Conservation (phyloP, 345 rosid genomes). For the Eucalyptus erythrocorys region DNA sequence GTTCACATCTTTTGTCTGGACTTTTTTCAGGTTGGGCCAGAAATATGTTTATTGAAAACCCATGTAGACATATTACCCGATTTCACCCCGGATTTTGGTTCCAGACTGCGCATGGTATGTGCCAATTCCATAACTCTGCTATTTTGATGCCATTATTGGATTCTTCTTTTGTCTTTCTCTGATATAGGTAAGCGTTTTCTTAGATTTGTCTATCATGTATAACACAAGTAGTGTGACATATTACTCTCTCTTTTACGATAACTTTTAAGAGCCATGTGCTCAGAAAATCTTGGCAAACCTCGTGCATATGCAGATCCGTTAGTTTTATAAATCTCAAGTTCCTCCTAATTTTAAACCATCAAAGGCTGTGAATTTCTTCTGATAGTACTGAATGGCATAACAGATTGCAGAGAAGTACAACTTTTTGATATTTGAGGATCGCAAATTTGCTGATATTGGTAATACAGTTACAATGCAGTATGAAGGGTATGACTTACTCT, state of each 20-base stretch:
- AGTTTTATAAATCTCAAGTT: neutral
- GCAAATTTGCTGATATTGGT: slow-evolving; percentile 98
- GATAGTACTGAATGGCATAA: neutral
- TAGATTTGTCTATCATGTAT: neutral
- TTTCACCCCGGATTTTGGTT: slow-evolving; percentile 86
- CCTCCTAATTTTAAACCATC: neutral
- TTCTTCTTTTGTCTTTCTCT: neutral
- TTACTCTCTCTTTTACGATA: neutral
- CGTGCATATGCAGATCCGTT: neutral
- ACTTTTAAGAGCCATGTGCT: neutral
- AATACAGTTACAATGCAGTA: slow-evolving; percentile 98
- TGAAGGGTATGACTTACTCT: slow-evolving; percentile 53
- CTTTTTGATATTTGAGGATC: slow-evolving; percentile 90
- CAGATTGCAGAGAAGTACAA: slow-evolving; percentile 89
- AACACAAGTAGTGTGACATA: neutral
- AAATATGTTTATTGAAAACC: slow-evolving; percentile 88
- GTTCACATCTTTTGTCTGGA: neutral
- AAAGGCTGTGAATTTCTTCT: neutral
- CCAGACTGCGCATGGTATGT: slow-evolving; percentile 69
- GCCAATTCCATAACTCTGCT: neutral
- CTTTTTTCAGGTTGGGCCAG: slow-evolving; percentile 74
- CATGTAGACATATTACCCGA: slow-evolving; percentile 96
- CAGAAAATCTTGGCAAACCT: neutral
- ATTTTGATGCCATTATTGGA: neutral
- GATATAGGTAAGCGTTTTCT: neutral